phyloP scores from a whole-genome alignment of 345 rosid genomes.

The Erodium maritimum region DNA sequence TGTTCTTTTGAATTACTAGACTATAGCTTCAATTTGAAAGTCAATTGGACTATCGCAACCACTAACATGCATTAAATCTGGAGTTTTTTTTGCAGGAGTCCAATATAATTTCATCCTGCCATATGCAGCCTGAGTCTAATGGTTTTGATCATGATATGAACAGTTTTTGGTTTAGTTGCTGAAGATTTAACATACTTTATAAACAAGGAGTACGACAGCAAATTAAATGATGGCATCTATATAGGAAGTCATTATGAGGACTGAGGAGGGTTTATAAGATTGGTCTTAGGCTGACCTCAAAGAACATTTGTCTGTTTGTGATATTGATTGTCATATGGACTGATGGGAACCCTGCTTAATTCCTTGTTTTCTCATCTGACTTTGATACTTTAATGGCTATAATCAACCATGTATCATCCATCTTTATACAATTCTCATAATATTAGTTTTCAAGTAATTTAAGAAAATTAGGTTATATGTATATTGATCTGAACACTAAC shows the following conservation, averaged over 20 bases:
- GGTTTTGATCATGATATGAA: neutral
- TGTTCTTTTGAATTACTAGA: neutral
- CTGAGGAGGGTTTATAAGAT: neutral
- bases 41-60: neutral
- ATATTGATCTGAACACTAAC: slow-evolving; percentile 1
- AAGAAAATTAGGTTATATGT: neutral
- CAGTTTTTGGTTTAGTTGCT: neutral
- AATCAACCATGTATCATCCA: neutral
- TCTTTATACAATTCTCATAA: neutral
- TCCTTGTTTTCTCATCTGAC: neutral
- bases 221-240: neutral
- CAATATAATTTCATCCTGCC: too few species aligned
- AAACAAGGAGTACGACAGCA: neutral
- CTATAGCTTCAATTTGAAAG: neutral
- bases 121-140: too few species aligned
- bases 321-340: neutral
- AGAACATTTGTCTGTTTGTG: too few species aligned
- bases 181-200: neutral
- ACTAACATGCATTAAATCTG: neutral
- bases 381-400: neutral
- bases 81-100: neutral
- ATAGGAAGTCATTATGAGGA: neutral
- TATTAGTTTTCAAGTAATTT: neutral
- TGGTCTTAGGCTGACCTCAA: neutral
- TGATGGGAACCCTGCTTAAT: neutral